Base-by-base conservation (phyloP, 441 rosid species). In the Populus hybrid region DNA sequence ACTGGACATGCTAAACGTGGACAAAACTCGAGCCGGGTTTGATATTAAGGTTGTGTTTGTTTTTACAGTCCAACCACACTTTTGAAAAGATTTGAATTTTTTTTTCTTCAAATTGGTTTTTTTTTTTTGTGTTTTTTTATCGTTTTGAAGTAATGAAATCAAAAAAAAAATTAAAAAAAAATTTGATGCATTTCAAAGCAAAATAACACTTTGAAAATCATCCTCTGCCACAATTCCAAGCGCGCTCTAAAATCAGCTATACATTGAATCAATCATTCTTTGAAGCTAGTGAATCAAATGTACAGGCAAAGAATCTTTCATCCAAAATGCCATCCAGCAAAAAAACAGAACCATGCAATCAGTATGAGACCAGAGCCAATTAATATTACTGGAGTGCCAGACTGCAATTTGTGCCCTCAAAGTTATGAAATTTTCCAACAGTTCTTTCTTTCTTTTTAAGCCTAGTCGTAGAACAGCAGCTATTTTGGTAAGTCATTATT, bases 371-470 rank as follows among this genome's bases (percentile, higher is more conserved):
- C 68, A 20, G 23, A 20, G 65, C 20, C 74, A 78, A 6, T 65
- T 21, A 72, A 59, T 34, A 73, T 69, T 38, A 57, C 40, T 28
- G 70, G 76, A 74, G 4, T 42, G 76, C 73, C 72, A 5, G 20
- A 69, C 36, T 69, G 20, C 26, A 35, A 6, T 26, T 59, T 34
- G 69, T 24, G 8, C 74, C 78, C 28, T 66, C 59, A 20, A 81
- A 35, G 64, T 70, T 65, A 78, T 69, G 50, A 64, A 84, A 64
- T 64, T 18, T 9, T 61, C 46, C 23, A 2, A 67, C 2, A 28
- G 69, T 1, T 67, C 5, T 32, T 32, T 38, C 14, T 59, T 40
- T 32, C 26, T 50, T 7, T 63, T 14, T 20, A 10, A 10, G 69
- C 35, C 10, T 57, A 35, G 34, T 10, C 34, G 26, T 28, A n/a